Base-by-base conservation (phyloP, 2,329 filamentous ascomycete genomes). In the Ceratocystis cubensis region DNA sequence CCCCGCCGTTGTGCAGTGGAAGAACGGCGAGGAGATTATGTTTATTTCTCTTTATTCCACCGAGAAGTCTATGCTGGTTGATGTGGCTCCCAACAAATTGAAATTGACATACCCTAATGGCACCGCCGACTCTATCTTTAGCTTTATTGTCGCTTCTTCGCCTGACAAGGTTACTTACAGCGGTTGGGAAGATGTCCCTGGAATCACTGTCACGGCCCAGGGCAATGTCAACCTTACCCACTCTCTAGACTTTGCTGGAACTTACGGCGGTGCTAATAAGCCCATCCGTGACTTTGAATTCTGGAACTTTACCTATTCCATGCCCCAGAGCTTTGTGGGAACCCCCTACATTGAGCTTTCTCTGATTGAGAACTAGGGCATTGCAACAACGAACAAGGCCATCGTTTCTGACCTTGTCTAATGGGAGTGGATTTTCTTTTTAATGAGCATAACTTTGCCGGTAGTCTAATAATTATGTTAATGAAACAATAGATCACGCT, bases 1-100 rank as follows among this genome's bases (percentile, higher is more conserved):
- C 67, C 84, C 84, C 0, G 81, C 81, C 0, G 80, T 86, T 5
- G 77, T 83, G 0, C 84, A 87, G 70, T 87, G 84, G 84, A 71
- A 76, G 17, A 77, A 76, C 3, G 76, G 75, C 3, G 70, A 71
- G 22, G 75, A 77, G 62, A 72, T 74, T 6, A 70, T 71, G 0
- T 74, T 71, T 8, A 70, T 73, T 13, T 72, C 71, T 66, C 72
- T 76, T n/a, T 77, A 76, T 66, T 74, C 77, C 0, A 76, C 75
- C 0, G 75, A 80, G 66, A 72, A 71, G 41, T 72, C 75, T 5
- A 71, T 82, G 59, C 70, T 78, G 45, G 74, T 76, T 0, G 71
- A 76, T 30, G 78, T 81, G 0, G 72, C 74, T 1, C 76, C 78
- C 0, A 72, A 75, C 10, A 72, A 70, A 0, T 73, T 87, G 5